Base-by-base conservation (phyloP, 192 early-diverging fungal genomes). In the Coemansia sp. region DNA sequence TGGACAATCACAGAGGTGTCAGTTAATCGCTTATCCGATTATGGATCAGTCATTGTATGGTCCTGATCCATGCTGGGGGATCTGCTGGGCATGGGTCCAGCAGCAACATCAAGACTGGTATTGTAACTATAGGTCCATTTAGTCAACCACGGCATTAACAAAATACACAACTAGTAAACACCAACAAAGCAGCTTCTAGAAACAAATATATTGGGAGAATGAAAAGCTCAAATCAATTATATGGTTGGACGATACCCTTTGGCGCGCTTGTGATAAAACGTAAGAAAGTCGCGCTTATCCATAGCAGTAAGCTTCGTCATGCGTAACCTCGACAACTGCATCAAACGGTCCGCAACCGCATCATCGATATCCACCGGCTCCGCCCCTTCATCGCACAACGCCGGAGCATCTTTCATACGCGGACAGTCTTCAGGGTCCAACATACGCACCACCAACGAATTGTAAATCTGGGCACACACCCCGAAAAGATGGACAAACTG, bases 211-310 rank as follows among this genome's bases (percentile, higher is more conserved):
- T 35, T 35, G 31, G 7, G 8, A 35, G 31, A 35, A 35, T 6
- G 31, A 55, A 31, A 55, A 26, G 14, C 14, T 23, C 23, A 22
- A 10, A 3, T 14, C 21, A 21, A 21, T 55, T 3, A n/a, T 4
- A 47, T 56, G 21, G 50, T 61, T 11, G 29, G 47, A 16, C 65
- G 48, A 43, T 69, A 69, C 3, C 67, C 65, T 49, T 64, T 74
- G 26, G 64, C 26, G 4, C 64, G 72, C 38, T 71, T 59, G 54
- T 80, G 67, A 59, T 75, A 94, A 65, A 88, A 94, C 1, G 89
- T 79, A 62, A 94, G 69, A 64, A 94, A 94, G 19, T 87, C 87
- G 22, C 78, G 73, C 72, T 94, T 94, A 61, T 93, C 91, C 55
- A 79, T 68, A 7, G 88, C 80, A 3, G 79, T 82, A 53, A 90